phyloP scores from a whole-genome alignment of 768 basidiomycete species.

The Crassisporium funariophilum region DNA sequence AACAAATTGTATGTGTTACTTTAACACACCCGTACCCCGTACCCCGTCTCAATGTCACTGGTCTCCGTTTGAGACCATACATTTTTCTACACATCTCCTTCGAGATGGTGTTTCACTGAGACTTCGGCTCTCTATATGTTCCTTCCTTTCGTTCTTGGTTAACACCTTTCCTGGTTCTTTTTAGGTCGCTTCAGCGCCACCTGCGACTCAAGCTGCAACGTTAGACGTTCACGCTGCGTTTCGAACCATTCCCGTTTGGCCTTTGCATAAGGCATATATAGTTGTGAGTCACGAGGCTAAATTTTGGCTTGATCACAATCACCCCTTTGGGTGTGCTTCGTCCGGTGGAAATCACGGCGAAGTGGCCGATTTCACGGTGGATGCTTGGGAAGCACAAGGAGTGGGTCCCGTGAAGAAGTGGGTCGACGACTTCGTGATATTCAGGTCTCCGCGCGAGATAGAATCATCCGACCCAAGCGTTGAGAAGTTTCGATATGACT shows the following conservation, averaged over 20 bases:
- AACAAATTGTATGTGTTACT: slow-evolving; percentile 15
- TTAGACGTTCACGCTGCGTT: slow-evolving; percentile 40
- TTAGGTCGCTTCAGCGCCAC: slow-evolving; percentile 28
- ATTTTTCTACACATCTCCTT: neutral
- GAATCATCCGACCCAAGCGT: neutral
- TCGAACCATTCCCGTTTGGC: slow-evolving; percentile 30
- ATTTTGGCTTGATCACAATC: slow-evolving; percentile 25
- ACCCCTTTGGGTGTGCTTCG: slow-evolving; percentile 26
- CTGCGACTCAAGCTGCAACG: slow-evolving; percentile 34
- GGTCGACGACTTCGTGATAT: slow-evolving; percentile 30
- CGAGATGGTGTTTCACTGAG: neutral
- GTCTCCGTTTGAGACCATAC: neutral
- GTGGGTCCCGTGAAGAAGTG: slow-evolving; percentile 11
- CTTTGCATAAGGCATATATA: slow-evolving; percentile 23
- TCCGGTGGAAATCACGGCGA: slow-evolving; percentile 28
- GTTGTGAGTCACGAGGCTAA: slow-evolving; percentile 19
- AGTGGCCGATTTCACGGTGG: slow-evolving; percentile 29
- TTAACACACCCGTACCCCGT: neutral
- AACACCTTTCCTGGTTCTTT: neutral
- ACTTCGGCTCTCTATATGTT: neutral
- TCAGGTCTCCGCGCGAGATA: slow-evolving; percentile 11
- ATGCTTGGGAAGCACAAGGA: slow-evolving; percentile 9
- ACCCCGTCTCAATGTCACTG: neutral
- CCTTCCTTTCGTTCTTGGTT: neutral
- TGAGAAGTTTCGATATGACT: slow-evolving; percentile 4